These are phyloP conservation scores for Exophiala viscosa DNA, from an alignment of 2,329 filamentous ascomycete species.

Conservation along the genomic window DNA sequence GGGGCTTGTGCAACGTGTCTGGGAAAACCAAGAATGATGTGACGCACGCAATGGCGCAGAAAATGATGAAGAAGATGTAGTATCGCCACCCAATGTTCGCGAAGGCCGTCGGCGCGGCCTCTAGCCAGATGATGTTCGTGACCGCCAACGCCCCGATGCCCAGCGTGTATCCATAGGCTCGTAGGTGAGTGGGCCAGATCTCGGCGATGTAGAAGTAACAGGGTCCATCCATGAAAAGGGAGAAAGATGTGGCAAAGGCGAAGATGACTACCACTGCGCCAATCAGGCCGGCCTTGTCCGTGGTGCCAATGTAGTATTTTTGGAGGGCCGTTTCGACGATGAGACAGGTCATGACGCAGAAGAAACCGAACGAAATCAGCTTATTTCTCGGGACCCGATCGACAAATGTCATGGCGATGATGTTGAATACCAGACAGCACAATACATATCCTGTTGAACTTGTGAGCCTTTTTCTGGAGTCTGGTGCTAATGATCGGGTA, in stretches of 20 bases:
- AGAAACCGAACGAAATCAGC: slow-evolving; percentile 8
- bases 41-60: too few species aligned
- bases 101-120: slow-evolving; percentile 28
- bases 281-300: slow-evolving; percentile 8
- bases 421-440: too few species aligned
- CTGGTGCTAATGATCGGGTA: too few species aligned
- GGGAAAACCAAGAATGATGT: too few species aligned
- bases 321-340: slow-evolving; percentile 9
- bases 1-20: too few species aligned
- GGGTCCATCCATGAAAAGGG: slow-evolving; percentile 21
- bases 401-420: slow-evolving; percentile 3
- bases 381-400: neutral
- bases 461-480: too few species aligned
- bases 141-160: slow-evolving; percentile 19
- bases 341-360: neutral
- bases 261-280: slow-evolving; percentile 22
- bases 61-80: slow-evolving; percentile 12
- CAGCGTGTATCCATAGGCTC: slow-evolving; percentile 23
- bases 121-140: slow-evolving; percentile 19
- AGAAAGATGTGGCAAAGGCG: slow-evolving; percentile 4
- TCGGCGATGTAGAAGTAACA: slow-evolving; percentile 25
- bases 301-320: neutral
- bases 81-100: slow-evolving; percentile 13
- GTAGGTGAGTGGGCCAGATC: slow-evolving; percentile 27
- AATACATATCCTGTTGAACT: too few species aligned